Percentiles rank a stretch among this genome's conserved stretches.
Evolutionary conservation across 2,329 filamentous ascomycete genomes (phyloP).

Genomic region (Monosporascus ibericus): DNA sequence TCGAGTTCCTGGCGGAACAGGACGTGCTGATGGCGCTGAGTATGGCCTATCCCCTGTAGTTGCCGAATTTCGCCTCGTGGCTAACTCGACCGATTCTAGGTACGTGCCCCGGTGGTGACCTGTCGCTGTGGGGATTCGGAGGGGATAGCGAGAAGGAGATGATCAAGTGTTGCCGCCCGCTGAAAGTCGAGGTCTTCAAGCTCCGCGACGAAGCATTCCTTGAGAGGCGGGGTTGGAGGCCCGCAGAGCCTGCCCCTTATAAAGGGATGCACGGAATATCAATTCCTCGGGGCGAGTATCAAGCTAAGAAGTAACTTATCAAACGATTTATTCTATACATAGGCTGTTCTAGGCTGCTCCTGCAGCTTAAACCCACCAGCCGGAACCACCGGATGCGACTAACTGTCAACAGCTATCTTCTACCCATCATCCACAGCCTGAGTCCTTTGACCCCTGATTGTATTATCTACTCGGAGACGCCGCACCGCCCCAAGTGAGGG

Average conservation of each 20-base stretch:
- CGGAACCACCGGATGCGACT: no score
- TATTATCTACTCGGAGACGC: no score
- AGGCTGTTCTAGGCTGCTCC: not conserved
- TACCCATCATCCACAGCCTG: no score
- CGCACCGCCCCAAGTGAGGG: not conserved
- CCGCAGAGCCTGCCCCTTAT: slow-evolving; percentile 55
- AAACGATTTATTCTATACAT: not conserved
- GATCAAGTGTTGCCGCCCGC: slow-evolving; percentile 63
- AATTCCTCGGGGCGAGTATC: slow-evolving; percentile 23
- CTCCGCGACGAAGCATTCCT: slow-evolving; percentile 50
- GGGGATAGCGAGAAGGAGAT: slow-evolving; percentile 62
- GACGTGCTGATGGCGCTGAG: slow-evolving; percentile 60
- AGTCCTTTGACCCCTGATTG: no score
- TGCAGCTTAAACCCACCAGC: not conserved
- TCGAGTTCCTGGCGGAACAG: slow-evolving; percentile 77
- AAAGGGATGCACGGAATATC: slow-evolving; percentile 59
- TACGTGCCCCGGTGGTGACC: slow-evolving; percentile 75
- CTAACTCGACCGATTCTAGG: slow-evolving; percentile 44
- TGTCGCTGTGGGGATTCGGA: slow-evolving; percentile 78
- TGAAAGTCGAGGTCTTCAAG: slow-evolving; percentile 67
- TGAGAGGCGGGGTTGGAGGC: slow-evolving; percentile 52
- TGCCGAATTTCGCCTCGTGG: slow-evolving; percentile 13
- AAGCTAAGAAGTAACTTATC: not conserved
- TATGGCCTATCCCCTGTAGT: slow-evolving; percentile 20
- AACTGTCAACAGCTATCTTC: no score